Base-by-base conservation (phyloP, 306 rosid species). In the Psophocarpus tetragonolobus region DNA sequence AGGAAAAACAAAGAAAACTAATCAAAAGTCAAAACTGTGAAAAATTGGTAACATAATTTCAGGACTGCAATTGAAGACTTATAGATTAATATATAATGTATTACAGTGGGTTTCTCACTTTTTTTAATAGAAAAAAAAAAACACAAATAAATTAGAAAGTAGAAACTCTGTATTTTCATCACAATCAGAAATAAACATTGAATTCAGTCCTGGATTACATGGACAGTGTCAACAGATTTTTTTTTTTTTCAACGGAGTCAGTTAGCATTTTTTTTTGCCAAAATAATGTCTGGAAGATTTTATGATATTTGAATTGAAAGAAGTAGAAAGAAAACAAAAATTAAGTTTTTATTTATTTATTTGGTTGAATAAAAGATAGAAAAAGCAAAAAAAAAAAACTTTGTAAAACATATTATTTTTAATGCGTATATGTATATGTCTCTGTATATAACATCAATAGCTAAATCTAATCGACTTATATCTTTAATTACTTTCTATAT, bases 151-250 rank as follows among this genome's bases (percentile, higher is more conserved):
- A 72, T 5, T 33, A 35, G n/a, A n/a, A 72, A 72, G 2, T 33
- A 35, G n/a, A 54, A 71, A 13, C 21, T 11, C 0, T 68, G 1
- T 67, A n/a, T 38, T 67, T 41, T 27, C 60, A 35, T 35, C 23
- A 26, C 23, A 38, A 17, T 26, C 39, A 26, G 13, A 38, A 11
- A 35, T 7, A n/a, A 36, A 13, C 73, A 75, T 81, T 27, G 78
- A 73, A 81, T 81, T 36, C 81, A 60, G 35, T 69, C 27, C 1
- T 36, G 6, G 27, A 60, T 58, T 10, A n/a, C 47, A 29, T 6
- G 9, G 21, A 29, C 23, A 70, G 50, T 68, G 85, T 76, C 85
- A 82, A 51, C 45, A 29, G 32, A 60, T 24, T 60, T 15, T 27
- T 61, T 20, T 24, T 60, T 15, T 27, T 61, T 20, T 58, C 3